A percentile compares a stretch with the other conserved stretches of the same genome.
These are phyloP conservation scores for Aegilops umbellulata DNA, from an alignment of 176 grass and related monocot genomes.

Conservation along the genomic window DNA sequence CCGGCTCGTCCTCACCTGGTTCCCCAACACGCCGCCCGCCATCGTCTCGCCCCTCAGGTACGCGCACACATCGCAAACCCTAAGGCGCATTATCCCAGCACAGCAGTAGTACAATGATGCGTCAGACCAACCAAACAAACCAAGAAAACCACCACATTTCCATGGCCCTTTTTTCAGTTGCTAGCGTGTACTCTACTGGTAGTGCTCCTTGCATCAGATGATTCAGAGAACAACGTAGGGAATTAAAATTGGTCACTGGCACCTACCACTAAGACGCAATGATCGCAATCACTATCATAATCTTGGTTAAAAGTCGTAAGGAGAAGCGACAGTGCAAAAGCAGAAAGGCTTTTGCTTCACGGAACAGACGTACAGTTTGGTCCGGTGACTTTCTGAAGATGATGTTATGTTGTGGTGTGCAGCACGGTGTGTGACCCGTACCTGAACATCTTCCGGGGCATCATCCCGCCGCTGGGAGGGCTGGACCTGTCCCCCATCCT, in stretches of 20 bases:
- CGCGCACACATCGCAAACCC: no score
- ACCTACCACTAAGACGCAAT: background rate
- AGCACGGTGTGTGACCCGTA: constrained; percentile 95
- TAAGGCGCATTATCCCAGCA: background rate
- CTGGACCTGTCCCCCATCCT: constrained; percentile 97
- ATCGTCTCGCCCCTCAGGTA: constrained; percentile 95
- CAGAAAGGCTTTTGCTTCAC: background rate
- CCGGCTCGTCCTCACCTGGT: constrained; percentile 96
- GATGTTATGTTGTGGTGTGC: constrained; percentile 31
- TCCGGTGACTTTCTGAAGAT: background rate
- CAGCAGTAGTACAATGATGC: background rate
- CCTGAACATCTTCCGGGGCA: constrained; percentile 95
- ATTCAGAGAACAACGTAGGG: background rate
- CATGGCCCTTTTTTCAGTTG: background rate
- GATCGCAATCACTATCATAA: background rate
- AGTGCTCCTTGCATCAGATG: background rate
- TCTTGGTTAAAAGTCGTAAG: background rate
- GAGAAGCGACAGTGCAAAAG: background rate
- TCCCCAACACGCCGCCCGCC: constrained; percentile 85
- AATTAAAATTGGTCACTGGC: background rate
- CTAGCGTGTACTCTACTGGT: background rate
- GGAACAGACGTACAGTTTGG: background rate
- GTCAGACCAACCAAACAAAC: background rate
- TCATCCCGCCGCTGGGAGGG: constrained; percentile 87
- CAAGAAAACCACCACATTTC: background rate